A percentile compares a stretch with the other conserved stretches of the same genome.
Evolutionary conservation across 192 early-diverging fungal species (phyloP).

Genomic region (Podila epigama): DNA sequence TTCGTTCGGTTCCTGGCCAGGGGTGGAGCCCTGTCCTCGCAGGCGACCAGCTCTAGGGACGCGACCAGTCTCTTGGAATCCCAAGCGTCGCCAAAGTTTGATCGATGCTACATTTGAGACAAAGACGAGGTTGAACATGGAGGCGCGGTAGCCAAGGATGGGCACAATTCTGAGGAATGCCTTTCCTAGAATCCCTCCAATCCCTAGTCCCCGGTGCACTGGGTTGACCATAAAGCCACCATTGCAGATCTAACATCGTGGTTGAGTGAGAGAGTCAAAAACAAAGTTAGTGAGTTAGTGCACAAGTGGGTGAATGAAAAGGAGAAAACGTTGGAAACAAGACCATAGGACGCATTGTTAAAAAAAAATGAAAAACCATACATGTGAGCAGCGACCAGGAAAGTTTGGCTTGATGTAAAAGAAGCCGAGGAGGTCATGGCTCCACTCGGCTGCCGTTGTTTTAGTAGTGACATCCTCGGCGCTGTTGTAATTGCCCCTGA

Average conservation of each 20-base stretch:
- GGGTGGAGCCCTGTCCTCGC: conserved; percentile 37
- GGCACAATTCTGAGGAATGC: conserved; percentile 71
- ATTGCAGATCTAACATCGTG: conserved; percentile 67
- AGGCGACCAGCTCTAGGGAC: conserved; percentile 72
- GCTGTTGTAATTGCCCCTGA: conserved; percentile 37
- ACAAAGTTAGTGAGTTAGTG: conserved; percentile 12
- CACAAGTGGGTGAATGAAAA: background rate
- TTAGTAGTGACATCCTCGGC: conserved; percentile 17
- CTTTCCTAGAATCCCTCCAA: conserved; percentile 67
- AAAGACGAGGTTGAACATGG: conserved; percentile 86
- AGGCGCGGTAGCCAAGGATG: conserved; percentile 72
- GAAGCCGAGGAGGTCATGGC: conserved; percentile 61
- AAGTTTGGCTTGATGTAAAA: conserved; percentile 87
- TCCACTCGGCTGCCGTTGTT: conserved; percentile 31
- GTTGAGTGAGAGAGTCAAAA: background rate
- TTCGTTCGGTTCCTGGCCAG: conserved; percentile 29
- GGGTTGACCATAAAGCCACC: conserved; percentile 73
- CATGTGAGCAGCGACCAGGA: conserved; percentile 55
- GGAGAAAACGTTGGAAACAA: background rate
- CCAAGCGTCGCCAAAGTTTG: conserved; percentile 66
- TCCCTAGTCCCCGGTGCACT: conserved; percentile 57
- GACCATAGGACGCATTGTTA: background rate
- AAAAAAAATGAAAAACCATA: conserved; percentile 8
- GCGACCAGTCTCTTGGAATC: conserved; percentile 72
- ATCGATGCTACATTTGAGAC: conserved; percentile 71